Conservation (phyloP, 352 stramenopile genomes). For the Phytophthora capsici region DNA sequence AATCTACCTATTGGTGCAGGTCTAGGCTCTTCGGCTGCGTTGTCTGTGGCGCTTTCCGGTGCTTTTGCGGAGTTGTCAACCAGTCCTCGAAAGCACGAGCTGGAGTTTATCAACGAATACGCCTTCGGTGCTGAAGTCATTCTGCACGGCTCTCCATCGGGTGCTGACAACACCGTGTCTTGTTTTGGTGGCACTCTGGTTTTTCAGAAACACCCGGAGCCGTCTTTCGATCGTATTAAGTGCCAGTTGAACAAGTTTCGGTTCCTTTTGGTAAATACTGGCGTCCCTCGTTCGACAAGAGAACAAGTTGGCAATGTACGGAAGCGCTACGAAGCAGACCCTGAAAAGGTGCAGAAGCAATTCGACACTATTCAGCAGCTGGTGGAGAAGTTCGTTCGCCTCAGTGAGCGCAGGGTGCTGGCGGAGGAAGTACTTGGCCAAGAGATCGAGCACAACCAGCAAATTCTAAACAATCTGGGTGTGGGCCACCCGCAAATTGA, state of each 20-base stretch:
- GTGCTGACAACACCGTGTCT: conserved; percentile 93
- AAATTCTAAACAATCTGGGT: conserved; percentile 75
- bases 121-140: conserved; percentile 91
- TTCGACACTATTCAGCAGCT: conserved; percentile 88
- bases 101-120: conserved; percentile 83
- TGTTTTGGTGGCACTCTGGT: conserved; percentile 87
- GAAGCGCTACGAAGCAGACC: conserved; percentile 61
- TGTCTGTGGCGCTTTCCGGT: conserved; percentile 87
- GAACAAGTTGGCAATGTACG: conserved; percentile 84
- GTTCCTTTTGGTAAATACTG: conserved; percentile 92
- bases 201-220: conserved; percentile 67
- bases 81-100: conserved; percentile 22
- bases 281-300: conserved; percentile 90
- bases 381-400: conserved; percentile 60
- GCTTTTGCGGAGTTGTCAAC: conserved; percentile 53
- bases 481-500: conserved; percentile 89
- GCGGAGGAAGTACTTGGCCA: conserved; percentile 50
- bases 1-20: conserved; percentile 87
- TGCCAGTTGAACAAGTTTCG: conserved; percentile 72
- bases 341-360: conserved; percentile 43
- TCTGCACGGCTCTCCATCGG: conserved; percentile 90
- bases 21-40: conserved; percentile 91
- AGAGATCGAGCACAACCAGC: conserved; percentile 78
- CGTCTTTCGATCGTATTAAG: conserved; percentile 51
- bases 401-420: conserved; percentile 45